A percentile compares a stretch with the other conserved stretches of the same genome.
Evolutionary conservation across 129 eudicot species (phyloP).

Genomic region (Ambrosia artemisiifolia): DNA sequence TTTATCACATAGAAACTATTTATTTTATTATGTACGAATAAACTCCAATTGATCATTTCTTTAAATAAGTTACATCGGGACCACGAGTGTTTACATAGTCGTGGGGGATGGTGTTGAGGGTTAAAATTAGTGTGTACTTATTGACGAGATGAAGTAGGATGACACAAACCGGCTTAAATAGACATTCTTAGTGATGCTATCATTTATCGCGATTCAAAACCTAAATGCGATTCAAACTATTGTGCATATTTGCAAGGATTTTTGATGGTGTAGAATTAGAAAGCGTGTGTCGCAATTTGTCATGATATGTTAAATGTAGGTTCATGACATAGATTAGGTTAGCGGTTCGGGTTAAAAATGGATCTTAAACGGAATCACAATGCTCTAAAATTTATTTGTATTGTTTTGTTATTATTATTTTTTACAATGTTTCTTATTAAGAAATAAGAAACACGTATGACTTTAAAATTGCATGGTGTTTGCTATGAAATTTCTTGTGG

Average conservation of each 20-base stretch:
- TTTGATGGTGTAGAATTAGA: too few species aligned
- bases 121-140: neutral
- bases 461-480: neutral
- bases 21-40: neutral
- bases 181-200: neutral
- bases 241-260: too few species aligned
- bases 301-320: too few species aligned
- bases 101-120: neutral
- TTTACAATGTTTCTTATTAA: too few species aligned
- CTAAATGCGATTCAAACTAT: neutral
- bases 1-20: neutral
- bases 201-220: neutral
- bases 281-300: too few species aligned
- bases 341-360: neutral
- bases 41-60: neutral
- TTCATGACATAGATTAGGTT: neutral
- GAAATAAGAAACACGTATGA: neutral
- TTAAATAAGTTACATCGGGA: neutral
- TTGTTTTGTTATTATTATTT: neutral
- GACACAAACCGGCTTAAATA: constrained; percentile 1
- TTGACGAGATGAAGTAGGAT: constrained; percentile 1
- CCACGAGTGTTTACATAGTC: neutral
- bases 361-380: too few species aligned
- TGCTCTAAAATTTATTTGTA: neutral
- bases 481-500: constrained; percentile 2